Evolutionary conservation across 371 early-diverging fungal genomes (phyloP).

Genomic region (Lichtheimia ramosa): DNA sequence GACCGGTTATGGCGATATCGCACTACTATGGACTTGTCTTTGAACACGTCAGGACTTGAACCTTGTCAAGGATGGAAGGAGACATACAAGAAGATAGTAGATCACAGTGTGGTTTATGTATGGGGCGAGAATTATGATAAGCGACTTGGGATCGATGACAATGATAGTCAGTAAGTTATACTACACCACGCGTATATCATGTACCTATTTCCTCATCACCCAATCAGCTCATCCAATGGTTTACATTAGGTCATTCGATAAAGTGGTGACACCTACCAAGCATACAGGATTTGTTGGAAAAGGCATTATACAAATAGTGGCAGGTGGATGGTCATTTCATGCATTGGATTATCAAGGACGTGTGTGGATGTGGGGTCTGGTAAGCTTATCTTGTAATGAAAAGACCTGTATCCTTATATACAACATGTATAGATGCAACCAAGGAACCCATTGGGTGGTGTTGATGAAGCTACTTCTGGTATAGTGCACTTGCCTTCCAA

Average conservation of each 20-base stretch:
- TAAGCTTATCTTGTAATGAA: constrained; percentile 13
- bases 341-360: constrained; percentile 38
- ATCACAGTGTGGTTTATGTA: constrained; percentile 31
- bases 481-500: constrained; percentile 12
- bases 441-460: background rate
- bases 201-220: too few species aligned
- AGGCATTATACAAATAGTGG: constrained; percentile 38
- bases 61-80: constrained; percentile 34
- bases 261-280: constrained; percentile 22
- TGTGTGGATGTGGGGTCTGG: constrained; percentile 50
- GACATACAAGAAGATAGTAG: constrained; percentile 27
- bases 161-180: background rate
- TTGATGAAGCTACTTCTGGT: background rate
- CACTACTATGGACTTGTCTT: constrained; percentile 31
- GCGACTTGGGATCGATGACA: constrained; percentile 22
- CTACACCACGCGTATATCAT: background rate
- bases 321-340: constrained; percentile 54
- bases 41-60: constrained; percentile 23
- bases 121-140: constrained; percentile 44
- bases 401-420: too few species aligned
- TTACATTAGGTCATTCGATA: too few species aligned
- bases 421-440: background rate
- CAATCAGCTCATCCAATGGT: too few species aligned
- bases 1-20: constrained; percentile 42
- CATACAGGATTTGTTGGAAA: constrained; percentile 25